These are phyloP conservation scores for Cnidoscolus chayamansa DNA, from an alignment of 441 rosid species.

Conservation along the genomic window DNA sequence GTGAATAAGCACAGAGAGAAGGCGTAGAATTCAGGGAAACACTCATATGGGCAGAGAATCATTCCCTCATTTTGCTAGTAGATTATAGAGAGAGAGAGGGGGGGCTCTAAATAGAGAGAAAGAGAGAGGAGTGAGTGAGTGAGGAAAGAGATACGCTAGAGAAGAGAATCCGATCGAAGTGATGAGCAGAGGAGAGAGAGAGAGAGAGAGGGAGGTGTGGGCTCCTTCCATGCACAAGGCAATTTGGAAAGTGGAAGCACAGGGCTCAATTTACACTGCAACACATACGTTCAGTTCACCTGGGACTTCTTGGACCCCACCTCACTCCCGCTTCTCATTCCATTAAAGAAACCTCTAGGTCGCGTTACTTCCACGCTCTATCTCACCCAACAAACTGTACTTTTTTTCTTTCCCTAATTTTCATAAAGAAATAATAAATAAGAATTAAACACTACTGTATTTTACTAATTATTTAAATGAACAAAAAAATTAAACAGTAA, in stretches of 20 bases:
- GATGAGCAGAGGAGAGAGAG: neutral
- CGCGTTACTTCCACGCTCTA: neutral
- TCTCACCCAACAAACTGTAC: too few relatives aligned
- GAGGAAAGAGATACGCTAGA: neutral
- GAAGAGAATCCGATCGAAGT: neutral
- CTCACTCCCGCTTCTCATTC: neutral
- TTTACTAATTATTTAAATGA: too few relatives aligned
- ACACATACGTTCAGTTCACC: neutral
- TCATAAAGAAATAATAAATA: too few relatives aligned
- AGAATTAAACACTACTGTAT: too few relatives aligned
- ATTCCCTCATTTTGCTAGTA: neutral
- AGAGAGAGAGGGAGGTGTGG: neutral
- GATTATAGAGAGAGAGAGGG: slow-evolving; percentile 4
- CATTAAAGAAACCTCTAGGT: neutral
- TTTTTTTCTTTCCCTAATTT: too few relatives aligned
- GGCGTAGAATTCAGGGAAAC: slow-evolving; percentile 21
- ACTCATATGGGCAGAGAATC: slow-evolving; percentile 13
- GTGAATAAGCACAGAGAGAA: neutral
- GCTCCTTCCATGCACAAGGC: slow-evolving; percentile 30
- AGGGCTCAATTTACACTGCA: neutral
- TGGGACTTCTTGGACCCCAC: neutral
- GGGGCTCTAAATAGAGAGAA: neutral
- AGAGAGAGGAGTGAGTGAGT: neutral
- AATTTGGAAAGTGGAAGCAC: neutral
- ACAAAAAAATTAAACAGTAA: too few relatives aligned